phyloP scores from a whole-genome alignment of 2,329 filamentous ascomycete genomes.

The Fusarium camptoceras region DNA sequence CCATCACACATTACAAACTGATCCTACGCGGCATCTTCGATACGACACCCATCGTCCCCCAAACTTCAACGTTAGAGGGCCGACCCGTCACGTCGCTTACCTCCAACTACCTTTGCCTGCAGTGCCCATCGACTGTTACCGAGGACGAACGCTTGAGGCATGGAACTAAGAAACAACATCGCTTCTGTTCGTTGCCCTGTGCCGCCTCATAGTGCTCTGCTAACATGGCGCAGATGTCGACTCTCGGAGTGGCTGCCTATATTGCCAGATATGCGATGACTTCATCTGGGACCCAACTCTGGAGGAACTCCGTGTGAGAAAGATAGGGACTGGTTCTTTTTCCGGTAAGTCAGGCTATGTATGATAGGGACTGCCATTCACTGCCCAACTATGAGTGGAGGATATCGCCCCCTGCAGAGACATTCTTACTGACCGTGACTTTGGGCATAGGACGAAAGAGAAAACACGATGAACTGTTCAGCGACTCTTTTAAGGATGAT shows the following conservation, averaged over 20 bases:
- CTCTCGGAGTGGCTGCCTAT: conserved; percentile 78
- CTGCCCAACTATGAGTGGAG: neutral
- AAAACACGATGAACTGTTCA: conserved; percentile 78
- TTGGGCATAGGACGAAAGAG: conserved; percentile 71
- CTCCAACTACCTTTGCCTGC: conserved; percentile 77
- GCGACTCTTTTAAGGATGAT: conserved; percentile 75
- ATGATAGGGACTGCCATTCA: neutral
- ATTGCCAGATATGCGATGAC: conserved; percentile 85
- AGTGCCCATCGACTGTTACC: conserved; percentile 76
- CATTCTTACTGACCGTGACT: neutral
- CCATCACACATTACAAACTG: conserved; percentile 77
- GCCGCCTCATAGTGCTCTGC: conserved; percentile 14
- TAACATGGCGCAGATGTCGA: conserved; percentile 73
- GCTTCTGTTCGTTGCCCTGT: conserved; percentile 71
- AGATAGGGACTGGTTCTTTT: conserved; percentile 74
- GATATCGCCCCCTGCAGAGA: neutral
- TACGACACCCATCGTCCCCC: conserved; percentile 70
- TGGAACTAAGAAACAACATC: conserved; percentile 75
- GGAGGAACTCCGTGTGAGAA: conserved; percentile 78
- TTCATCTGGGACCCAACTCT: conserved; percentile 85
- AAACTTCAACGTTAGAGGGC: conserved; percentile 71
- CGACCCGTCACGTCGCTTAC: conserved; percentile 70
- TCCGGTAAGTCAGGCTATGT: conserved; percentile 61
- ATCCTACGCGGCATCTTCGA: conserved; percentile 79
- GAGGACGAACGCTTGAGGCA: conserved; percentile 75